phyloP scores from a whole-genome alignment of 2,329 filamentous ascomycete genomes.

The Chrysoporthe cubensis region DNA sequence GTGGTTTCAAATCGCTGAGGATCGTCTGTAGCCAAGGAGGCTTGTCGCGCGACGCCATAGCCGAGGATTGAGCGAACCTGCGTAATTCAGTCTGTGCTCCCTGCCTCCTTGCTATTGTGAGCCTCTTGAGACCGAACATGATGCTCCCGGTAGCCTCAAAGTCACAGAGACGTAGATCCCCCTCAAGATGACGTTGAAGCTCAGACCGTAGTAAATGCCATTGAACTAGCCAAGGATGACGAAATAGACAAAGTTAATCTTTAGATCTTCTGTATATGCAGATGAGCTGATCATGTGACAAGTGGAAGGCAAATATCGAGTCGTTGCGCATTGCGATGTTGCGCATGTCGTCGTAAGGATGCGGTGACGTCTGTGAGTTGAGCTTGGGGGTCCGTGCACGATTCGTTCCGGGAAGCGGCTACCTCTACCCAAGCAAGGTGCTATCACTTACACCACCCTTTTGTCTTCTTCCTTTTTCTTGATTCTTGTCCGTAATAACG shows the following conservation, averaged over 20 bases:
- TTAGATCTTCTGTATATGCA: background rate
- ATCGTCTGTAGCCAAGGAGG: slow-evolving; percentile 30
- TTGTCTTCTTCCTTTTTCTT: background rate
- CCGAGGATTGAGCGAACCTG: slow-evolving; percentile 3
- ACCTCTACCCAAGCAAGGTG: background rate
- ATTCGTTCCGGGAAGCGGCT: background rate
- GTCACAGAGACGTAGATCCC: background rate
- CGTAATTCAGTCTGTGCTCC: background rate
- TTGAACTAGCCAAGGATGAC: background rate
- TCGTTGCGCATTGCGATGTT: background rate
- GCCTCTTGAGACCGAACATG: slow-evolving; percentile 18
- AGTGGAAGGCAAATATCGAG: background rate
- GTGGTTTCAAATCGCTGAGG: slow-evolving; percentile 23
- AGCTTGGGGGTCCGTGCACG: slow-evolving; percentile 9
- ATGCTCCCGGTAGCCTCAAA: background rate
- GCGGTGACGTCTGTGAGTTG: slow-evolving; percentile 1
- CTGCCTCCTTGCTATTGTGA: background rate
- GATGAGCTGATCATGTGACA: background rate
- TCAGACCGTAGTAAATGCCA: background rate
- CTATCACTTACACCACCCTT: slow-evolving; percentile 9
- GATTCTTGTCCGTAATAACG: background rate
- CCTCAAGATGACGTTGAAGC: background rate
- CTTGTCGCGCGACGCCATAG: slow-evolving; percentile 8
- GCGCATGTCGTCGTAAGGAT: background rate
- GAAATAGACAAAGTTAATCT: background rate